These are phyloP conservation scores for Pythium brassicae DNA, from an alignment of 352 stramenopile genomes.

Conservation along the genomic window DNA sequence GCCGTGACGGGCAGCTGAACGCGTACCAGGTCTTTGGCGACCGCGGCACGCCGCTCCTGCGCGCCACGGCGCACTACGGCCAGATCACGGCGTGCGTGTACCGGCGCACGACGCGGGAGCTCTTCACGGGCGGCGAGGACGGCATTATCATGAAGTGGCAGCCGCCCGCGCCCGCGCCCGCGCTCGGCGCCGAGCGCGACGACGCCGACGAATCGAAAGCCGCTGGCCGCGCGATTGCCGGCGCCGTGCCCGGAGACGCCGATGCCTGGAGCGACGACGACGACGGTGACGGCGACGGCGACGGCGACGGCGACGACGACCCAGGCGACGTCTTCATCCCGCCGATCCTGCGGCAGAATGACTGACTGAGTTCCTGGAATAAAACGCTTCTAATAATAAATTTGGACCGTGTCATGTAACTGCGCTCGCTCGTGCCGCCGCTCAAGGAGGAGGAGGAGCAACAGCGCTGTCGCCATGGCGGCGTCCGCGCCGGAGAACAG, in stretches of 20 bases:
- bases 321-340: constrained; percentile 43
- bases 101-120: constrained; percentile 38
- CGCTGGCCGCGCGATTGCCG: too few species aligned
- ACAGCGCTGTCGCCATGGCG: background rate
- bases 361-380: constrained; percentile 9
- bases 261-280: constrained; percentile 64
- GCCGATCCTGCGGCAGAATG: constrained; percentile 56
- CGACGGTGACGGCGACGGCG: constrained; percentile 12
- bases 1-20: constrained; percentile 36
- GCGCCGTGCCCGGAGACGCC: constrained; percentile 19
- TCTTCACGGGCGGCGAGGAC: constrained; percentile 58
- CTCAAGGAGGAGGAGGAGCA: background rate
- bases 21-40: constrained; percentile 52
- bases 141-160: constrained; percentile 75
- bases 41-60: constrained; percentile 24
- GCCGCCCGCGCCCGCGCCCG: constrained; percentile 15
- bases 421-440: background rate
- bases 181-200: constrained; percentile 18
- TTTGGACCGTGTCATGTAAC: background rate
- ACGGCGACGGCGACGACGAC: constrained; percentile 9
- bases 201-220: constrained; percentile 4
- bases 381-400: too few species aligned
- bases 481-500: background rate
- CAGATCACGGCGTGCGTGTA: constrained; percentile 61
- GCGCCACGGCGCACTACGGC: constrained; percentile 53